These are phyloP conservation scores for Jaenimonas drosophilae DNA, from an alignment of 208 protist species.

Conservation along the genomic window DNA sequence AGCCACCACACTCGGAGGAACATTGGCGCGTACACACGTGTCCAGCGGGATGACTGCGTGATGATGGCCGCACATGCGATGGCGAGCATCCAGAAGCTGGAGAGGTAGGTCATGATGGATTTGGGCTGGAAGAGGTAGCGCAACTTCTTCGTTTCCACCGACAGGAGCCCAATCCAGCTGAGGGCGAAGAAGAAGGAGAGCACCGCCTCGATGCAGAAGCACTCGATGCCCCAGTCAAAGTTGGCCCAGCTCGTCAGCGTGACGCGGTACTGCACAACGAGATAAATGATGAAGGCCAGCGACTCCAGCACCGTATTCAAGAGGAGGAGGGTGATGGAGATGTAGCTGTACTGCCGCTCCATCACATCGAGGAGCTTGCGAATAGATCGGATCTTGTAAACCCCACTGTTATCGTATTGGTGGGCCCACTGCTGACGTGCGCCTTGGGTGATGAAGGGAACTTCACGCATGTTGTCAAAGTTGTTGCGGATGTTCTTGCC, in stretches of 20 bases:
- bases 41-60: constrained; percentile 16
- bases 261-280: constrained; percentile 40
- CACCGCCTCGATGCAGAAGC: constrained; percentile 50
- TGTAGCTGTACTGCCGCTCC: constrained; percentile 44
- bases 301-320: constrained; percentile 45
- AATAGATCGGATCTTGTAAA: constrained; percentile 27
- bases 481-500: constrained; percentile 17
- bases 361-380: constrained; percentile 56
- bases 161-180: constrained; percentile 49
- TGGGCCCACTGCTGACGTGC: constrained; percentile 8
- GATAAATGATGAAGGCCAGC: constrained; percentile 47
- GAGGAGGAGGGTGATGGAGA: constrained; percentile 51
- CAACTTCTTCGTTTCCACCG: constrained; percentile 57
- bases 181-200: constrained; percentile 71
- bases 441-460: background rate
- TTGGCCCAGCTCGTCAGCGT: constrained; percentile 10
- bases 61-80: constrained; percentile 42
- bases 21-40: constrained; percentile 61
- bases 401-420: constrained; percentile 10
- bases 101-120: constrained; percentile 58
- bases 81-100: constrained; percentile 69
- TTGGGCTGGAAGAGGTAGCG: constrained; percentile 42
- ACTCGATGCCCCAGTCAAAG: constrained; percentile 40
- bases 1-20: constrained; percentile 80
- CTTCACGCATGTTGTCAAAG: constrained; percentile 14